Base-by-base conservation (phyloP, 2,329 filamentous ascomycete genomes). In the Curvularia verruculosa region DNA sequence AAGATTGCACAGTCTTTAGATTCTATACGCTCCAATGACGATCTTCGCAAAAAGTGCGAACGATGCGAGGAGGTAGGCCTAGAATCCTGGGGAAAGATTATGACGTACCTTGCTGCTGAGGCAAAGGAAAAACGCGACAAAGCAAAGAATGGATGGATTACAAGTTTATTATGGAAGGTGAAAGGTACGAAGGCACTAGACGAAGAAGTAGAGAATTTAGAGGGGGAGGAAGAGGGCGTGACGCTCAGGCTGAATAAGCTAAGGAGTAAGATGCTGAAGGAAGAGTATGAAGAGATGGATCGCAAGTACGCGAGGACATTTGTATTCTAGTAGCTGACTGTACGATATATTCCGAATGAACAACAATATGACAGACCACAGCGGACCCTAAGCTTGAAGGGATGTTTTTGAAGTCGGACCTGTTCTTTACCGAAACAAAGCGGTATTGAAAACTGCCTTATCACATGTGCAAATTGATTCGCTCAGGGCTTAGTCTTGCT, bases 51-150 rank as follows among this genome's bases (percentile, higher is more conserved):
- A 60, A 87, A 85, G 37, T 96, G 93, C 72, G 85, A 85, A 31
- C 84, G 94, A 64, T 97, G 94, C 70, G 83, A 96, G 5, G 81
- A 85, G 56, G 86, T 89, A 2, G 91, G 91, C 0, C 81, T 96
- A 1, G 83, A 84, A 5, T 96, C 96, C 72, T 96, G 93, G 93
- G 84, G 84, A 45, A 84, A 82, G 26, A 98, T 98, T 89, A 87
- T 95, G 19, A 80, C 81, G 10, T 82, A 83, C 54, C 81, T 96
- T 45, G 85, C 81, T n/a, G 72, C 73, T 21, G 70, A 84, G 24
- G 78, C 77, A 49, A 81, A 66, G 9, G 70, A 72, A 48, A 68
- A 73, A 54, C 57, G 61, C 3, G 65, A 70, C 28, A 43, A 51
- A 2, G 70, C 67, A 12, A 66, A 65, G 24, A 52, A 48, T 19